Base-by-base conservation (phyloP, 108 stramenopile species). In the Stephanodiscus triporus region DNA sequence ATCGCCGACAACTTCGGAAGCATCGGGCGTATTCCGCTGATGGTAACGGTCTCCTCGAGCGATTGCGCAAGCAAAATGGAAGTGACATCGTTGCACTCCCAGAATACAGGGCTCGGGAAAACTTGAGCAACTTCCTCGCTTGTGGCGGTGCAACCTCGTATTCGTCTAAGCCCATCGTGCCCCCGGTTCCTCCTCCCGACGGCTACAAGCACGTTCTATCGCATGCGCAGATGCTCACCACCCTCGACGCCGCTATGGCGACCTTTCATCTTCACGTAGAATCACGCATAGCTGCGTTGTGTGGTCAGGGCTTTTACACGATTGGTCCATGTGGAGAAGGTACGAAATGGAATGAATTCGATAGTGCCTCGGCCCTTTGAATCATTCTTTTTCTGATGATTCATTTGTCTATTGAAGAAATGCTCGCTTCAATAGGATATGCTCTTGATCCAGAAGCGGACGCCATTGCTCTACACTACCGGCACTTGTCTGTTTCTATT, bases 251-350 rank as follows among this genome's bases (percentile, higher is more conserved):
- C 23, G 84, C 86, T 2, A 75, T 94, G 57, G 84, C 88, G 6
- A 92, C 94, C 1, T 92, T 95, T 75, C 73, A 73, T n/a, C 68
- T 95, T 32, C 91, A 93, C 66, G 84, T 85, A 14, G 86, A 96
- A 77, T 82, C 92, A 23, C 83, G 95, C 26, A 87, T 93, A 56
- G 92, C 95, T 7, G 75, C 91, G 1, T 55, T 90, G 29, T 80
- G 88, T 11, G 92, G 95, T 0, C 68, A 91, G 45, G 92, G 92
- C 10, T 96, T 86, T 71, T 95, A 93, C 68, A 95, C 91, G 23
- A 95, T 95, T 56, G 95, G 95, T n/a, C 95, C 95, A 16, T 93
- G 95, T 73, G 95, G 95, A 24, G 95, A 95, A 73, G 94, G 62
- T 62, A 10, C 6, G 27, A 55, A 27, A 55, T 1, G n/a, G 76